A percentile compares a stretch with the other conserved stretches of the same genome.
Evolutionary conservation across 352 stramenopile species (phyloP).

Genomic region (Phytophthora multivora): DNA sequence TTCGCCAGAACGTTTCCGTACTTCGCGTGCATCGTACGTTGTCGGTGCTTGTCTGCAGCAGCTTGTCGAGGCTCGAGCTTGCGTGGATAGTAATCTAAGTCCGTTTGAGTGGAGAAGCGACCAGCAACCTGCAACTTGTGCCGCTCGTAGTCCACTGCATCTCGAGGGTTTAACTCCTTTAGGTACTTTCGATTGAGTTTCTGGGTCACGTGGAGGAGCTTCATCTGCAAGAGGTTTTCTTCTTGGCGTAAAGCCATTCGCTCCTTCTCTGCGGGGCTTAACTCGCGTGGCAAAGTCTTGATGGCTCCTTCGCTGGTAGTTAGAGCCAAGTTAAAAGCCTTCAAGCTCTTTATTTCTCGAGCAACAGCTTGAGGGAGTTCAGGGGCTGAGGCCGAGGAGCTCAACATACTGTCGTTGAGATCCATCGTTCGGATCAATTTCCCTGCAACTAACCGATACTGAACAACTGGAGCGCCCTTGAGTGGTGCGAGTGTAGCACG

Average conservation of each 20-base stretch:
- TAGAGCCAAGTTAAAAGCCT: slow-evolving; percentile 24
- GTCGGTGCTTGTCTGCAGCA: slow-evolving; percentile 51
- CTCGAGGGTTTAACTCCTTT: slow-evolving; percentile 45
- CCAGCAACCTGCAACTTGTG: slow-evolving; percentile 62
- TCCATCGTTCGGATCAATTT: slow-evolving; percentile 37
- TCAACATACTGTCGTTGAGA: slow-evolving; percentile 11
- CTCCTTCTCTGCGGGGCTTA: slow-evolving; percentile 21
- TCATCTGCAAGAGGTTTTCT: slow-evolving; percentile 45
- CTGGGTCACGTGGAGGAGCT: slow-evolving; percentile 63
- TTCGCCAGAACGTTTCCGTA: slow-evolving; percentile 69
- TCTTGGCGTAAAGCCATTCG: slow-evolving; percentile 34
- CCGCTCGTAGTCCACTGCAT: slow-evolving; percentile 36
- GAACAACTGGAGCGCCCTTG: slow-evolving; percentile 29
- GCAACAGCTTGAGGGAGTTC: slow-evolving; percentile 28
- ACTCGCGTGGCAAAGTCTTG: neutral
- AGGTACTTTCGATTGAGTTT: slow-evolving; percentile 80
- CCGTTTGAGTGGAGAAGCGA: slow-evolving; percentile 58
- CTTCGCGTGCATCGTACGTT: slow-evolving; percentile 61
- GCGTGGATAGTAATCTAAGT: slow-evolving; percentile 68
- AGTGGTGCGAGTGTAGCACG: slow-evolving; percentile 42
- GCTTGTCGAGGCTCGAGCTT: slow-evolving; percentile 52
- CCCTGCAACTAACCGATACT: slow-evolving; percentile 47
- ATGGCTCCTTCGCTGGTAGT: neutral
- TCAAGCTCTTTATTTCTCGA: slow-evolving; percentile 22
- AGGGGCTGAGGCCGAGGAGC: slow-evolving; percentile 30